Base-by-base conservation (phyloP, 495 filamentous ascomycete species). In the Aspergillus ostianus region DNA sequence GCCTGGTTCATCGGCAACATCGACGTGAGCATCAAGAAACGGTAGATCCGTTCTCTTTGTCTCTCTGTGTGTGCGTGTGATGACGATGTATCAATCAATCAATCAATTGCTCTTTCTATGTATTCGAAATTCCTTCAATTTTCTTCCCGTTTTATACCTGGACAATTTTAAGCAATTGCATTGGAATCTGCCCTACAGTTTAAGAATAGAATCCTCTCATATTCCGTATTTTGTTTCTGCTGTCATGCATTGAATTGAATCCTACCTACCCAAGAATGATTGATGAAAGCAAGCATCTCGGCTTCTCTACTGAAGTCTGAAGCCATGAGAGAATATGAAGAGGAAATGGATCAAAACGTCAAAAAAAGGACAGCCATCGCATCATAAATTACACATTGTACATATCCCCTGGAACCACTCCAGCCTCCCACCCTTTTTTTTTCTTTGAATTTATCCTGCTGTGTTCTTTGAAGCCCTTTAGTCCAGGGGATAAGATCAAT, bases 1-100 rank as follows among this genome's bases (percentile, higher is more conserved):
- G 82, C 82, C 9, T 97, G 90, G 90, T 74, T 82, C 10, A 72
- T 98, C 61, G 87, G 91, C 6, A 87, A 82, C 64, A 68, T 97
- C 58, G 87, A 97, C 69, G 77, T 84, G 45, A 88, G 85, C 69
- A 91, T 91, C 66, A 81, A 80, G 68, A 81, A 78, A 69, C 71
- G 78, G 53, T 80, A 73, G 47, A 52, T 57, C 27, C 64, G 61
- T 64, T 62, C 60, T 32, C 59, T 68, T 4, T n/a, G n/a, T 26
- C 23, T 26, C 23, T 26, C 23, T 26, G 23, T 26, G 2, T 26
- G 23, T 26, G 23, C 23, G 56, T 70, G 48, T 68, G 67, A 57
- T 70, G 45, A 68, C 47, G 18, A 21, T 57, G 47, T 50, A 30
- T 6, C 47, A 30, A 50, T 32, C 21, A 30, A 50, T 32, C 21